Percentiles rank a stretch among this genome's conserved stretches.
Evolutionary conservation across 306 rosid species (phyloP).

Genomic region (Lathyrus aphaca): DNA sequence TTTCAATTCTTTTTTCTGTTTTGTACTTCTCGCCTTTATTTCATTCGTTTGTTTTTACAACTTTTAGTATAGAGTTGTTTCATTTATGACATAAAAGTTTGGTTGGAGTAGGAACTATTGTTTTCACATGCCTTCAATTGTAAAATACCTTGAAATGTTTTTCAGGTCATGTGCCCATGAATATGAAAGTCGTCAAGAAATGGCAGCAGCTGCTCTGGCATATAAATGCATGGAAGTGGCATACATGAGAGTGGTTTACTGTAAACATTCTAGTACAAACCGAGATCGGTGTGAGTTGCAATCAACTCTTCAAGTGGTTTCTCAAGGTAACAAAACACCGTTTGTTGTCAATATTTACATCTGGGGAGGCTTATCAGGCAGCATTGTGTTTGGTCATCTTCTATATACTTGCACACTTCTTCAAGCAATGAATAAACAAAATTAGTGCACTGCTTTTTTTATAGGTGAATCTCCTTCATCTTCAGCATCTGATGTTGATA

Average conservation of each 20-base stretch:
- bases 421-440: constrained; percentile 17
- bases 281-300: constrained; percentile 71
- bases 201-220: constrained; percentile 86
- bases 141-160: constrained; percentile 33
- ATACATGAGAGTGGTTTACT: constrained; percentile 68
- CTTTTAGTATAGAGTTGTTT: constrained; percentile 8
- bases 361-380: constrained; percentile 15
- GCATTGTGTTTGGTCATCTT: constrained; percentile 33
- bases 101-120: constrained; percentile 27
- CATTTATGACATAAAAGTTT: constrained; percentile 22
- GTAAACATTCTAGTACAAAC: constrained; percentile 53
- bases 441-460: constrained; percentile 24
- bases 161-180: constrained; percentile 76
- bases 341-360: constrained; percentile 32
- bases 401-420: constrained; percentile 36
- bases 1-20: background rate
- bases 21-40: background rate
- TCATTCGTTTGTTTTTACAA: background rate
- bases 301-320: constrained; percentile 58
- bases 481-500: constrained; percentile 80
- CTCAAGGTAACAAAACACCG: constrained; percentile 65
- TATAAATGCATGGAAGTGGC: constrained; percentile 94
- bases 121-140: constrained; percentile 31
- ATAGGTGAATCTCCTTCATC: constrained; percentile 81
- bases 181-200: constrained; percentile 67